Base-by-base conservation (phyloP, 1,139 yeast species). In the Sugiyamaella xylanicola region DNA sequence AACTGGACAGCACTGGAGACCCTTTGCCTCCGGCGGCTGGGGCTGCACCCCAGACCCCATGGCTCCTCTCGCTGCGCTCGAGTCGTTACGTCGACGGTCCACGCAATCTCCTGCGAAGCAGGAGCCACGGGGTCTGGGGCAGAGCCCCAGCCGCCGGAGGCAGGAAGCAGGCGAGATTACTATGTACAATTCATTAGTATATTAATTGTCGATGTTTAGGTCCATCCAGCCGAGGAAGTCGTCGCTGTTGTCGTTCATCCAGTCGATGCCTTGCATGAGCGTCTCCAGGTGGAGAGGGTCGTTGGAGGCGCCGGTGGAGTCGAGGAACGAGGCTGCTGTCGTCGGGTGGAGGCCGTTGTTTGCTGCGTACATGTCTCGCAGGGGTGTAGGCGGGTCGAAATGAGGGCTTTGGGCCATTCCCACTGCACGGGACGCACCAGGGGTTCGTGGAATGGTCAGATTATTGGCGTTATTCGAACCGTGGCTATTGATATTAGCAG, bases 141-240 rank as follows among this genome's bases (percentile, higher is more conserved):
- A 13, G 37, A 8, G 37, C 37, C 37, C 37, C 13, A n/a, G 37
- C 37, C 37, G 15, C 37, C 37, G 37, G 37, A 32, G 37, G 37
- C 37, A 11, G 15, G 37, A n/a, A 4, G 15, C 5, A 32, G 4
- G 37, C 4, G 8, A 13, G 13, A 32, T 25, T 8, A n/a, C 37
- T 32, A 32, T 32, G 13, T 32, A 32, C n/a, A n/a, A n/a, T n/a
- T n/a, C 37, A 32, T 32, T 32, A 32, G 37, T 5, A 25, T 15
- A n/a, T 46, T 42, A 40, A 27, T 25, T 48, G 25, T 48, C 52
- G 9, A 49, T 44, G 4, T 45, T 80, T 65, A 77, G 84, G 68
- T 91, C 97, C 75, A 91, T 87, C 97, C 97, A 92, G n/a, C 97
- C 97, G 52, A 92, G 75, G 68, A 92, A 86, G 68, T 91, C 97